phyloP scores from a whole-genome alignment of 2,329 filamentous ascomycete genomes.

The Trichoderma sp. region DNA sequence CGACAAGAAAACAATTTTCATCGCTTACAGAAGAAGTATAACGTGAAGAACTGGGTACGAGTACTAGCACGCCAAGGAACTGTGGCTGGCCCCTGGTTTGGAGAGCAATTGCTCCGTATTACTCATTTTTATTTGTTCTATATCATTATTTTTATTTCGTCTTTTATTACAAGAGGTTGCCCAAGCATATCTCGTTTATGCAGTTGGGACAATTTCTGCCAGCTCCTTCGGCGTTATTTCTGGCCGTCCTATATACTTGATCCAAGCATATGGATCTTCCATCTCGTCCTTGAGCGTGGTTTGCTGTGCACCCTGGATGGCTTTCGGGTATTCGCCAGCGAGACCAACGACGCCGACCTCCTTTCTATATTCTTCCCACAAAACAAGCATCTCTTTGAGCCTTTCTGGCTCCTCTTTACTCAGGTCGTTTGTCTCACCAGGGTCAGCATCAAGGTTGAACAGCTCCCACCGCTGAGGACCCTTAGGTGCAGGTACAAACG shows the following conservation, averaged over 20 bases:
- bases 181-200: neutral
- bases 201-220: neutral
- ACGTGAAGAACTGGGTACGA: neutral
- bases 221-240: slow-evolving; percentile 9
- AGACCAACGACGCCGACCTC: slow-evolving; percentile 24
- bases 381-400: slow-evolving; percentile 30
- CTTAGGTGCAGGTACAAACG: slow-evolving; percentile 8
- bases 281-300: slow-evolving; percentile 11
- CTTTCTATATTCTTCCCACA: slow-evolving; percentile 37
- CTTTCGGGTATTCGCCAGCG: slow-evolving; percentile 5
- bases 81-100: neutral
- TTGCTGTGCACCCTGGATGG: neutral
- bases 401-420: slow-evolving; percentile 27
- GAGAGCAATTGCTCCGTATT: neutral
- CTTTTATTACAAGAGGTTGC: neutral
- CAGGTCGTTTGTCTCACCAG: slow-evolving; percentile 35
- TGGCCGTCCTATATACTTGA: slow-evolving; percentile 15
- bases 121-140: neutral
- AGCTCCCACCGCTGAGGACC: slow-evolving; percentile 32
- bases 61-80: neutral
- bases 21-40: neutral
- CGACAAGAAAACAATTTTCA: neutral
- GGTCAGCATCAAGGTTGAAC: slow-evolving; percentile 33
- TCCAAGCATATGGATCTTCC: slow-evolving; percentile 18
- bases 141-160: neutral